These are phyloP conservation scores for Phytophthora brassicae DNA, from an alignment of 352 stramenopile genomes.

Conservation along the genomic window DNA sequence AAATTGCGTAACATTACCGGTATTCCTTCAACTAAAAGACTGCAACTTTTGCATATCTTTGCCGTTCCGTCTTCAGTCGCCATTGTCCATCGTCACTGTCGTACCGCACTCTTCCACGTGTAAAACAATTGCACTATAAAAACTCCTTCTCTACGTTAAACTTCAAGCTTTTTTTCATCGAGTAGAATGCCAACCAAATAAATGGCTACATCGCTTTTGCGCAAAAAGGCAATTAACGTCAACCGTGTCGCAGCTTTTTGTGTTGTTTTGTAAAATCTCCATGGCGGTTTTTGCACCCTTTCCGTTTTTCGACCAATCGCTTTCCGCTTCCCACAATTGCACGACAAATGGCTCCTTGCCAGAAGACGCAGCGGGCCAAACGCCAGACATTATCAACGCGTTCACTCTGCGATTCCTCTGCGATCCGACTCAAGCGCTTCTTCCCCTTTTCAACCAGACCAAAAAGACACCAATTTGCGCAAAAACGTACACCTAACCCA, in stretches of 20 bases:
- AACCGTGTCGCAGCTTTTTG: slow-evolving; percentile 20
- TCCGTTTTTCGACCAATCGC: slow-evolving; percentile 30
- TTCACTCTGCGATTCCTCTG: slow-evolving; percentile 28
- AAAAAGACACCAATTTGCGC: too few species aligned
- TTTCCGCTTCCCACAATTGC: slow-evolving; percentile 26
- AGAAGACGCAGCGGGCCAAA: slow-evolving; percentile 7
- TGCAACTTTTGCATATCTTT: too few species aligned
- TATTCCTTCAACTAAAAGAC: too few species aligned
- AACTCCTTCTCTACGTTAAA: too few species aligned
- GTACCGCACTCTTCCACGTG: slow-evolving; percentile 11
- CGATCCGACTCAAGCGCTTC: not conserved
- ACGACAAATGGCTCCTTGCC: slow-evolving; percentile 25
- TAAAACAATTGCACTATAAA: not conserved
- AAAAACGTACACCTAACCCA: too few species aligned
- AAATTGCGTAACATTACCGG: slow-evolving; percentile 7
- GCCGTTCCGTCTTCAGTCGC: slow-evolving; percentile 19
- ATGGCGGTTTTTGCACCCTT: slow-evolving; percentile 15
- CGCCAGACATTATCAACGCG: too few species aligned
- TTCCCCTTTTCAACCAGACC: too few species aligned
- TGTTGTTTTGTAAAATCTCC: too few species aligned
- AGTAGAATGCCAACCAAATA: too few species aligned
- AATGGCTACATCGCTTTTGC: too few species aligned
- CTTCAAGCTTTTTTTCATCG: too few species aligned
- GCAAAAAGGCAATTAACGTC: slow-evolving; percentile 1
- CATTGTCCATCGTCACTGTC: slow-evolving; percentile 22